phyloP scores from a whole-genome alignment of 2,329 filamentous ascomycete genomes.

The Alternaria consortialis region DNA sequence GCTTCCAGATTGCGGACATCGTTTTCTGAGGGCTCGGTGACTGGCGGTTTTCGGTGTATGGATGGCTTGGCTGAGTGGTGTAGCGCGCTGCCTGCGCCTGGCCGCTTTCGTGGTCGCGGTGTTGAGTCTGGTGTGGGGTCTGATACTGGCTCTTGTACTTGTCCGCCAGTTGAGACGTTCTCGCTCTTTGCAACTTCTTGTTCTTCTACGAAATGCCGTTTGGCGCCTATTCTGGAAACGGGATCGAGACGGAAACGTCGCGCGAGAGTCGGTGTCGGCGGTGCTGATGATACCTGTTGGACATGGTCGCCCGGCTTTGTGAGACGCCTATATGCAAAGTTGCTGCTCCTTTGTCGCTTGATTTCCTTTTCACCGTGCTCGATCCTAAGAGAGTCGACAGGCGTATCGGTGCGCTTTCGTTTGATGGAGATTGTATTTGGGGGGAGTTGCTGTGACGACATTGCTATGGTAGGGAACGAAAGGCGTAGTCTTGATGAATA shows the following conservation, averaged over 20 bases:
- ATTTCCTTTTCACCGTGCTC: slow-evolving; percentile 21
- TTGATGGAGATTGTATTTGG: slow-evolving; percentile 57
- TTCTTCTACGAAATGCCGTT: slow-evolving; percentile 35
- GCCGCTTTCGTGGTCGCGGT: slow-evolving; percentile 37
- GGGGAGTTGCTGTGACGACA: slow-evolving; percentile 17
- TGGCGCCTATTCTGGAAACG: slow-evolving; percentile 21
- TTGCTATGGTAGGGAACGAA: not conserved
- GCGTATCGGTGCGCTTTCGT: slow-evolving; percentile 64
- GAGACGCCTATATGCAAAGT: slow-evolving; percentile 32
- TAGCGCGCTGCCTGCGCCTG: slow-evolving; percentile 36
- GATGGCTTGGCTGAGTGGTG: slow-evolving; percentile 14
- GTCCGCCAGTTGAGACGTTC: not conserved
- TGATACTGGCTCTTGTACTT: slow-evolving; percentile 8
- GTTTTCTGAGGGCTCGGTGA: slow-evolving; percentile 31
- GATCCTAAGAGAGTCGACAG: slow-evolving; percentile 60
- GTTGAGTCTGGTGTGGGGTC: slow-evolving; percentile 16
- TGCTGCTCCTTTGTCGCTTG: slow-evolving; percentile 8
- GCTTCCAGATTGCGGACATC: slow-evolving; percentile 45
- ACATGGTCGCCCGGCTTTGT: slow-evolving; percentile 33
- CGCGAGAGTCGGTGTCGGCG: slow-evolving; percentile 31
- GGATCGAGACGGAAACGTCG: slow-evolving; percentile 39
- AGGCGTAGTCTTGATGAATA: too few species aligned
- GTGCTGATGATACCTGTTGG: slow-evolving; percentile 10
- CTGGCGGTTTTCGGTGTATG: slow-evolving; percentile 14
- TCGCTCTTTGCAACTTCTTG: slow-evolving; percentile 14